Evolutionary conservation across 73 alveolate genomes (phyloP).

Genomic region (Durusdinium trenchii): DNA sequence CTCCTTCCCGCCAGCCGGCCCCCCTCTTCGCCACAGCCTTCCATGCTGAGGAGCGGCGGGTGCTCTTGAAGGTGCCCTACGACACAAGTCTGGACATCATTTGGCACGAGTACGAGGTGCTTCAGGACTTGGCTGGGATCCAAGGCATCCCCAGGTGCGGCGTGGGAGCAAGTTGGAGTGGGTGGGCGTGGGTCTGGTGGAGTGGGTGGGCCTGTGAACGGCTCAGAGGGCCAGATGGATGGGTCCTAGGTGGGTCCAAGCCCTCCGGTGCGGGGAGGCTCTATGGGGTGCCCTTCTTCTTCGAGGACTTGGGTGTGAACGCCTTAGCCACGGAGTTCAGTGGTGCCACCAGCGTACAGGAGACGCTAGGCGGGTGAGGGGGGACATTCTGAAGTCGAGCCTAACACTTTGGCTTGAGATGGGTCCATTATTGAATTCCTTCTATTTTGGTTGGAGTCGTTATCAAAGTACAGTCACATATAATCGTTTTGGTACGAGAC

Average conservation of each 20-base stretch:
- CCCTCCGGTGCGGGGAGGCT: not conserved
- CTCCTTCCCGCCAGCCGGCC: no score
- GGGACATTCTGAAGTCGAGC: no score
- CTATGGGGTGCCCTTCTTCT: constrained; percentile 55
- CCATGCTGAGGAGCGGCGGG: constrained; percentile 37
- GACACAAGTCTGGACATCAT: constrained; percentile 46
- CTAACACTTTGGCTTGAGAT: no score
- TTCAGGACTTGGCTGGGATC: not conserved
- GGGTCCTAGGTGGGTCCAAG: no score
- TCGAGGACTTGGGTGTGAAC: constrained; percentile 51
- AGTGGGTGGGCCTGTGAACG: no score
- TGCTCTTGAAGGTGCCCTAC: constrained; percentile 77
- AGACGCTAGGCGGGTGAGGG: not conserved
- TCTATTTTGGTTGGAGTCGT: no score
- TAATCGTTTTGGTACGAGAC: no score
- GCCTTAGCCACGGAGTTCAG: constrained; percentile 63
- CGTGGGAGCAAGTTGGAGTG: not conserved
- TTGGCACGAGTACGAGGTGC: constrained; percentile 3
- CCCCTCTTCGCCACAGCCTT: no score
- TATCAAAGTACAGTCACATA: no score
- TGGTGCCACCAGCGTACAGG: constrained; percentile 34
- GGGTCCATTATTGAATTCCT: no score
- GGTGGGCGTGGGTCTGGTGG: no score
- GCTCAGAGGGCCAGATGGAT: no score
- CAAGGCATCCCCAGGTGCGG: constrained; percentile 40